Evolutionary conservation across 2,329 filamentous ascomycete species (phyloP).

Genomic region (Colletotrichum spaethianum): DNA sequence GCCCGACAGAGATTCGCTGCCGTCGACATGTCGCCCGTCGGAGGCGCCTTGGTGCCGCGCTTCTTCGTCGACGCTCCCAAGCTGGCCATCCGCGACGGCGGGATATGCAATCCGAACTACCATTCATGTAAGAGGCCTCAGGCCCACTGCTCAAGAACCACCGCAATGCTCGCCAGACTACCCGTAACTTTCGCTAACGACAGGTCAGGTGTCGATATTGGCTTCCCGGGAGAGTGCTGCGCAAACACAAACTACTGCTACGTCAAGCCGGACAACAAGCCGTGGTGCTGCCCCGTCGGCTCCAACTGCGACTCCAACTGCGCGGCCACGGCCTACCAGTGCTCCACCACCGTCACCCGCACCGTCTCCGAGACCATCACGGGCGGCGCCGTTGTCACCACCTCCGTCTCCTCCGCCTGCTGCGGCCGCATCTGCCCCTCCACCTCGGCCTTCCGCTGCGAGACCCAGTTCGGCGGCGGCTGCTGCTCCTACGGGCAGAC

Average conservation of each 20-base stretch:
- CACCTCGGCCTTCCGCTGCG: slow-evolving; percentile 62
- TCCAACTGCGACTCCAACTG: slow-evolving; percentile 59
- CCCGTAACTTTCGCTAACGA: not conserved
- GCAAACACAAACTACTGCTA: slow-evolving; percentile 62
- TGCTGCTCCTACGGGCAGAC: slow-evolving; percentile 64
- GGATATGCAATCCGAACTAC: slow-evolving; percentile 21
- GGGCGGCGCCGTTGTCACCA: slow-evolving; percentile 43
- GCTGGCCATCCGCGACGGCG: slow-evolving; percentile 38
- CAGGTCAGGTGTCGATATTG: slow-evolving; percentile 59
- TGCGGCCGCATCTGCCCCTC: slow-evolving; percentile 57
- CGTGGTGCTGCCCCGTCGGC: slow-evolving; percentile 60
- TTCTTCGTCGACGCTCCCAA: slow-evolving; percentile 38
- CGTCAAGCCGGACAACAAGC: slow-evolving; percentile 50
- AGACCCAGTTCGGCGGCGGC: slow-evolving; percentile 58
- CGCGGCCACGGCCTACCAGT: slow-evolving; percentile 51
- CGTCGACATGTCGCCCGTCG: slow-evolving; percentile 34
- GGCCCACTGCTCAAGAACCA: not conserved
- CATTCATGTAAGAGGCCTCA: slow-evolving; percentile 36
- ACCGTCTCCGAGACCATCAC: slow-evolving; percentile 33
- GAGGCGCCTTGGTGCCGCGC: slow-evolving; percentile 33
- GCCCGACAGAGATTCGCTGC: slow-evolving; percentile 32
- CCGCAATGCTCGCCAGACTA: not conserved
- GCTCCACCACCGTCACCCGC: slow-evolving; percentile 49
- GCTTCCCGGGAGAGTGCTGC: slow-evolving; percentile 57
- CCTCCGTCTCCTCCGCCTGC: slow-evolving; percentile 51